Conservation (phyloP, 768 basidiomycete genomes). For the Hypholoma fasciculare region DNA sequence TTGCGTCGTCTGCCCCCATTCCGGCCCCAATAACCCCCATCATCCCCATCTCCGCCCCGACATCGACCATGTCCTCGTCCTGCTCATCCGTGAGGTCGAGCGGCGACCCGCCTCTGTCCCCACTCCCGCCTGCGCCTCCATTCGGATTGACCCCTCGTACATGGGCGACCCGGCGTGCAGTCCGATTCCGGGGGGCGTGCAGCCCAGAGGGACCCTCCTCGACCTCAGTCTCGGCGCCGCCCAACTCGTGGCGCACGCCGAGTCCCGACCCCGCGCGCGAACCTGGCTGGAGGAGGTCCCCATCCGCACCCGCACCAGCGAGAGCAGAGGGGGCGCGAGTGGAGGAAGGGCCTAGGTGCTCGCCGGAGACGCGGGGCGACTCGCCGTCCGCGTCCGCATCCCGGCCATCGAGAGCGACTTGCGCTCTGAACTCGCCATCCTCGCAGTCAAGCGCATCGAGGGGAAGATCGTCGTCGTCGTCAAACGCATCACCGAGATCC, state of each 20-base stretch:
- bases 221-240: slow-evolving; percentile 39
- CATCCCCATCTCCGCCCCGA: slow-evolving; percentile 13
- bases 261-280: slow-evolving; percentile 22
- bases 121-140: slow-evolving; percentile 7
- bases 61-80: slow-evolving; percentile 20
- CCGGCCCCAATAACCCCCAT: slow-evolving; percentile 3
- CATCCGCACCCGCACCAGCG: background rate
- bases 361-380: slow-evolving; percentile 16
- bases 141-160: background rate
- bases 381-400: slow-evolving; percentile 21
- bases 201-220: slow-evolving; percentile 31
- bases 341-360: background rate
- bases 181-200: slow-evolving; percentile 6
- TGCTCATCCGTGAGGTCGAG: slow-evolving; percentile 16
- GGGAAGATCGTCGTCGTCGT: slow-evolving; percentile 18
- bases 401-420: slow-evolving; percentile 6
- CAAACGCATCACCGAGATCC: slow-evolving; percentile 14
- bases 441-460: slow-evolving; percentile 12
- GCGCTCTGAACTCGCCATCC: slow-evolving; percentile 8
- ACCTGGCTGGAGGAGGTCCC: slow-evolving; percentile 4
- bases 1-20: background rate
- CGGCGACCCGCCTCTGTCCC: slow-evolving; percentile 11
- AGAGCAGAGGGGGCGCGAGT: too few relatives aligned
- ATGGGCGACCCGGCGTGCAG: slow-evolving; percentile 9
- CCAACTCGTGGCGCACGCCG: slow-evolving; percentile 17